These are phyloP conservation scores for Marchantia polymorpha DNA, from an alignment of 225 moss, liverwort and hornwort genomes.

Conservation along the genomic window DNA sequence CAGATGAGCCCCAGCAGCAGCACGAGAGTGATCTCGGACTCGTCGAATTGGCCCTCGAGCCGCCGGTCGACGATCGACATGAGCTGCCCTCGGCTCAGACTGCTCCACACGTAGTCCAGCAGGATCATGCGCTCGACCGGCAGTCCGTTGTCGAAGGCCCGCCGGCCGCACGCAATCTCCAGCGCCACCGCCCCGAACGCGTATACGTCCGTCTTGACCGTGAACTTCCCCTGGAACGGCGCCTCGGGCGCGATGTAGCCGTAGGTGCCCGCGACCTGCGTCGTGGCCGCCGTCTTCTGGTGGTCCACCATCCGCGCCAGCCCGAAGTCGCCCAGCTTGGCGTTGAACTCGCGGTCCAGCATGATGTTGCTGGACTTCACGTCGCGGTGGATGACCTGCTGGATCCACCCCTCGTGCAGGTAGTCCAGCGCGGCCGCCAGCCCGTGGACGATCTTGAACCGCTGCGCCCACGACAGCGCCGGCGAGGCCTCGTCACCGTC, in stretches of 20 bases:
- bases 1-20: constrained; percentile 48
- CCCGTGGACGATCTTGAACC: constrained; percentile 31
- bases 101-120: constrained; percentile 50
- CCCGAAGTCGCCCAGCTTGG: constrained; percentile 65
- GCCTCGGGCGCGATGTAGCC: constrained; percentile 26
- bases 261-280: constrained; percentile 17
- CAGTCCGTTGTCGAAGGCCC: constrained; percentile 17
- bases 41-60: constrained; percentile 21
- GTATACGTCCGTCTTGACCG: constrained; percentile 25
- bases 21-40: constrained; percentile 27
- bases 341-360: constrained; percentile 53
- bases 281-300: constrained; percentile 12
- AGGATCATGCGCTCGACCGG: constrained; percentile 28
- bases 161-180: constrained; percentile 37
- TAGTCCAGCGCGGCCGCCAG: constrained; percentile 54
- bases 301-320: constrained; percentile 27
- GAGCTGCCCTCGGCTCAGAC: constrained; percentile 22
- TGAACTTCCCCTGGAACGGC: constrained; percentile 6
- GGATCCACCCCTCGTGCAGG: constrained; percentile 56
- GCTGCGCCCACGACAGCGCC: constrained; percentile 19
- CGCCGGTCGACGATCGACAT: constrained; percentile 28
- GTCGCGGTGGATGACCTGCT: constrained; percentile 56
- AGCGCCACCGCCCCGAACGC: constrained; percentile 43
- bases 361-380: constrained; percentile 59
- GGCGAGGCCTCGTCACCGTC: background rate